Percentiles rank a stretch among this genome's conserved stretches.
Conservation (phyloP, 345 rosid genomes). For the Ceriops zippeliana region DNA sequence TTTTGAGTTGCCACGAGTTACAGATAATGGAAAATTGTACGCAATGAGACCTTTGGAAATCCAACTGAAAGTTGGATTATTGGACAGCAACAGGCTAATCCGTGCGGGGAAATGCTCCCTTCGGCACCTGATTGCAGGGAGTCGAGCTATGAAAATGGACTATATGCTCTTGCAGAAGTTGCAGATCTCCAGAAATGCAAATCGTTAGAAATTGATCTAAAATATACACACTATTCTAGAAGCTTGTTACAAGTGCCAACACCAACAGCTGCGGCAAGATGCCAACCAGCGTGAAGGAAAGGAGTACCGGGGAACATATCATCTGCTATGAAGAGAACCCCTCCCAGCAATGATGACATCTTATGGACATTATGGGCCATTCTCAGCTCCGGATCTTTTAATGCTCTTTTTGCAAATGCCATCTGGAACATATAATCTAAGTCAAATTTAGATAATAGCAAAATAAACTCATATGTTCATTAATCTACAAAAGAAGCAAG, state of each 20-base stretch:
- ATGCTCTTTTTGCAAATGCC: conserved; percentile 73
- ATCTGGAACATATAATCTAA: conserved; percentile 35
- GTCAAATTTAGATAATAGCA: background rate
- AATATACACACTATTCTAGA: conserved; percentile 46
- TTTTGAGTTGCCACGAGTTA: background rate
- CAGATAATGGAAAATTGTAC: background rate
- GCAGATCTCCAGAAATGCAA: conserved; percentile 4
- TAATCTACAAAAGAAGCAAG: too few relatives aligned
- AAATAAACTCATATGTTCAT: too few relatives aligned
- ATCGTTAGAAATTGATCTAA: conserved; percentile 3
- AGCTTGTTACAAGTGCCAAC: conserved; percentile 90
- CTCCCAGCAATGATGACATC: conserved; percentile 81
- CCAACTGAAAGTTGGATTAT: conserved; percentile 3
- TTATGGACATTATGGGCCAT: conserved; percentile 74
- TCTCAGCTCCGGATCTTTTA: conserved; percentile 75
- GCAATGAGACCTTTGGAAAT: background rate
- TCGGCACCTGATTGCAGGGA: background rate
- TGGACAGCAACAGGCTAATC: background rate
- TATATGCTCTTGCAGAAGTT: background rate
- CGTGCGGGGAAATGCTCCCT: background rate
- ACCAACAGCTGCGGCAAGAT: conserved; percentile 94
- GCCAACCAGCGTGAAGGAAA: conserved; percentile 94
- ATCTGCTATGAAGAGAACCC: conserved; percentile 82
- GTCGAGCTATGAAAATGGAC: background rate
- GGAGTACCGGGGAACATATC: conserved; percentile 72